These are phyloP conservation scores for Pythium aquatile DNA, from an alignment of 352 stramenopile species.

Conservation along the genomic window DNA sequence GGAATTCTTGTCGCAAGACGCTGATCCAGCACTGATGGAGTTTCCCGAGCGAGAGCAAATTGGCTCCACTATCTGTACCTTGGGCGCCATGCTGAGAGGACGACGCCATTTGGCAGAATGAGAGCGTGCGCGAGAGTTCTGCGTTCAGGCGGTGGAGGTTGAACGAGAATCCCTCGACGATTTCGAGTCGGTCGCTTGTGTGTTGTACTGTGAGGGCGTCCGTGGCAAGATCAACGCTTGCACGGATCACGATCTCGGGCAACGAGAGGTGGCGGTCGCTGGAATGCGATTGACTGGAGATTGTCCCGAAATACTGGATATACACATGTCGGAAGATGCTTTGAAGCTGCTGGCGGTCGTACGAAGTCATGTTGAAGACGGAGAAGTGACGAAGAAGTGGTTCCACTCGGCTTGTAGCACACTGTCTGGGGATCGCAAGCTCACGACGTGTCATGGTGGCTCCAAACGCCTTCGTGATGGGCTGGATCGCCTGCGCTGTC, in stretches of 20 bases:
- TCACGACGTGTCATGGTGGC: slow-evolving; percentile 34
- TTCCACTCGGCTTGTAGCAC: not conserved
- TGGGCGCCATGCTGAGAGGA: not conserved
- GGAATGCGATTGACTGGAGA: not conserved
- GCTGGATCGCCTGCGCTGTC: slow-evolving; percentile 28
- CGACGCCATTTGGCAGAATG: slow-evolving; percentile 18
- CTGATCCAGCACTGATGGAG: slow-evolving; percentile 65
- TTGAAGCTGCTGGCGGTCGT: slow-evolving; percentile 46
- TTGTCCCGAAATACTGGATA: slow-evolving; percentile 28
- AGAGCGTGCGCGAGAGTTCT: slow-evolving; percentile 40
- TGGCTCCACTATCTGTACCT: slow-evolving; percentile 13
- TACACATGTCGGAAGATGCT: slow-evolving; percentile 53
- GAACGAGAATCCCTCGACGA: slow-evolving; percentile 33
- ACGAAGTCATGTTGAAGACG: slow-evolving; percentile 40
- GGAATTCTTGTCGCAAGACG: slow-evolving; percentile 45
- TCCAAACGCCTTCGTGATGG: slow-evolving; percentile 40
- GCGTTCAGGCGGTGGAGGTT: slow-evolving; percentile 52
- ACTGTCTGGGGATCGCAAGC: not conserved
- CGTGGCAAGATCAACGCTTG: slow-evolving; percentile 45
- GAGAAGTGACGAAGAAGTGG: slow-evolving; percentile 52
- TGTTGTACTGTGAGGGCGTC: slow-evolving; percentile 44
- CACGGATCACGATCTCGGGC: slow-evolving; percentile 50
- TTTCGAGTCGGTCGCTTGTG: slow-evolving; percentile 8
- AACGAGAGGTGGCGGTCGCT: slow-evolving; percentile 30
- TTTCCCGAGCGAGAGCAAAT: slow-evolving; percentile 51